Base-by-base conservation (phyloP, 2,329 filamentous ascomycete species). In the Curvularia eragrostidis region DNA sequence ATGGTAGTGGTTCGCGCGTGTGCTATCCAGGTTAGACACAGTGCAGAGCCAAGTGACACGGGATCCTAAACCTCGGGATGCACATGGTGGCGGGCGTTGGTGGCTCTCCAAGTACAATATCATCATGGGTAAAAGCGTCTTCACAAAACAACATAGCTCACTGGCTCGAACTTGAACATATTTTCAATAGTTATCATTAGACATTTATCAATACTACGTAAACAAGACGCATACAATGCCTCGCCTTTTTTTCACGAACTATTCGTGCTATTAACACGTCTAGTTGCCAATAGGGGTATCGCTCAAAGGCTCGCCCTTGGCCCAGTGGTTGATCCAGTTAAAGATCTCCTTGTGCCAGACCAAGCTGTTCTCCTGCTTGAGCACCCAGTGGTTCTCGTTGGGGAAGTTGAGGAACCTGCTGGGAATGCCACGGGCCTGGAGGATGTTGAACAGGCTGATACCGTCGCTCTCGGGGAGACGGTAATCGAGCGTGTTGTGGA, bases 401-500 rank as follows among this genome's bases (percentile, higher is more conserved):
- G 91, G 91, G 75, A 96, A 97, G 50, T 87, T 89, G 63, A 96
- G 74, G 67, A 96, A 86, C 57, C 89, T 87, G 75, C 90, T 94
- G 5, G 91, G 89, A 1, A 96, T 83, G 1, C 87, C 87, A 52
- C 85, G 85, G 24, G 88, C 86, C 77, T 97, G 93, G 26, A 97
- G 80, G 7, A 93, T 88, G 63, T 96, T 96, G 80, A 96, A 97
- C 57, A 91, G 88, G 9, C 88, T 85, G 44, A 97, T 78, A 0
- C 93, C 93, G 75, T 97, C 94, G 0, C 89, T 87, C 54, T 98
- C 88, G 0, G 93, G 90, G 19, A 97, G 81, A 26, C 94, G 87
- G 75, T 96, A 98, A 77, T 98, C 94, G 18, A 94, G 84, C 62
- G 94, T 91, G 75, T 89, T 95, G 78, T 98, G 94, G 54, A 98